Base-by-base conservation (phyloP, 2,329 filamentous ascomycete species). In the Pseudocercospora crystallina region DNA sequence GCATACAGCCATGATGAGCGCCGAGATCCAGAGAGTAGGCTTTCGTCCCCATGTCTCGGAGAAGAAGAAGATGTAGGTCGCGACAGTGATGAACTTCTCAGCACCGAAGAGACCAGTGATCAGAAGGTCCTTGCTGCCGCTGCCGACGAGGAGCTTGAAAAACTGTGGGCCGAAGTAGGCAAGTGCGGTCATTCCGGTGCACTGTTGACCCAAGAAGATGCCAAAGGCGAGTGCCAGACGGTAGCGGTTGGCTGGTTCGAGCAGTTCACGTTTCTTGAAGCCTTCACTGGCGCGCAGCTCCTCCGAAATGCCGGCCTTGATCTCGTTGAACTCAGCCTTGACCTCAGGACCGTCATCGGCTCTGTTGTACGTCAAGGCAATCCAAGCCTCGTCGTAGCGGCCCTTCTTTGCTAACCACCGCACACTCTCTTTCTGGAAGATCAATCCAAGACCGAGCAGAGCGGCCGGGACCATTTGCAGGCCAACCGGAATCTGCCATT, bases 401-500 rank as follows among this genome's bases (percentile, higher is more conserved):
- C 72, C 73, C 36, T 75, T 72, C 38, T 72, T 73, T 3, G 76
- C 71, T 2, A 80, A 69, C 78, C 78, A 80, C 14, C 77, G 69
- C 1, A 76, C 72, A 44, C 75, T 78, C 61, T 80, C 78, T 7
- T 72, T 70, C 3, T 79, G 62, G 0, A 71, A 73, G n/a, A 79
- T 59, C 63, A 79, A 72, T 1, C 78, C 77, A 1, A 78, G 47
- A 0, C 74, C 76, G 43, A 81, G 74, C 1, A 79, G 50, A 2
- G 65, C 72, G 1, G 75, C 77, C 0, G 77, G 76, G 0, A 76
- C 63, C 9, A 80, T 69, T 54, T 80, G 78, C 5, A 82, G 67
- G 0, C 76, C 79, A 35, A 83, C 74, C 75, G 80, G 49, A 30
- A 82, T 73, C 63, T 81, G 79, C 80, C 79, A 83, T 64, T 82